phyloP scores from a whole-genome alignment of 257 asterid genomes.

The Solanum paucissectum region DNA sequence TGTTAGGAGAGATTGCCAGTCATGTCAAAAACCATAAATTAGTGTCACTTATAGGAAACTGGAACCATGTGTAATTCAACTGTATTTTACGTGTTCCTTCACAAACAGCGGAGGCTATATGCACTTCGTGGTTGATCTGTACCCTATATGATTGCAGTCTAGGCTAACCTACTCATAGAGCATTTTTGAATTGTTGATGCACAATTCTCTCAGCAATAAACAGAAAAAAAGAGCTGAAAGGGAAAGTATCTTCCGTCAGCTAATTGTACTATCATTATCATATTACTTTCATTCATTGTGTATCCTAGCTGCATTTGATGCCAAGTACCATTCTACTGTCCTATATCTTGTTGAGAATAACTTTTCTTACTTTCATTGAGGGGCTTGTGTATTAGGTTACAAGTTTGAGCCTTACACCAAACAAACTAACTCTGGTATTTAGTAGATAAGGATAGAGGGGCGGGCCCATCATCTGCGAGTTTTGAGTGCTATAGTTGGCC shows the following conservation, averaged over 20 bases:
- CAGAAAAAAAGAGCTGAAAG: background rate
- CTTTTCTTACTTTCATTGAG: background rate
- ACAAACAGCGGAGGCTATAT: background rate
- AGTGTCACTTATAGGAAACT: background rate
- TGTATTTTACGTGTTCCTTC: background rate
- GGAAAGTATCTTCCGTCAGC: background rate
- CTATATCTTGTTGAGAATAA: background rate
- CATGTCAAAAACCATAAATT: background rate
- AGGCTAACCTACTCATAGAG: background rate
- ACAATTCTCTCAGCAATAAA: background rate
- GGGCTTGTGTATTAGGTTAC: background rate
- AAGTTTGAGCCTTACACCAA: background rate
- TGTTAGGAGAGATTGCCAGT: background rate
- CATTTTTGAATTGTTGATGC: background rate
- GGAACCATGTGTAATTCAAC: background rate
- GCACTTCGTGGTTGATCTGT: background rate
- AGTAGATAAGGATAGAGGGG: background rate
- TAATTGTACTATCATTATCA: background rate
- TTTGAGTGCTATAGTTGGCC: background rate
- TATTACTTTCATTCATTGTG: background rate
- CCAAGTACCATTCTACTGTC: background rate
- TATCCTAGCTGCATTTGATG: background rate
- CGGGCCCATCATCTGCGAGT: background rate
- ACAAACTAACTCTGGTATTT: background rate
- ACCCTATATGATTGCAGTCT: background rate